These are phyloP conservation scores for Trichophyton verrucosum DNA, from an alignment of 2,329 filamentous ascomycete species.

Conservation along the genomic window DNA sequence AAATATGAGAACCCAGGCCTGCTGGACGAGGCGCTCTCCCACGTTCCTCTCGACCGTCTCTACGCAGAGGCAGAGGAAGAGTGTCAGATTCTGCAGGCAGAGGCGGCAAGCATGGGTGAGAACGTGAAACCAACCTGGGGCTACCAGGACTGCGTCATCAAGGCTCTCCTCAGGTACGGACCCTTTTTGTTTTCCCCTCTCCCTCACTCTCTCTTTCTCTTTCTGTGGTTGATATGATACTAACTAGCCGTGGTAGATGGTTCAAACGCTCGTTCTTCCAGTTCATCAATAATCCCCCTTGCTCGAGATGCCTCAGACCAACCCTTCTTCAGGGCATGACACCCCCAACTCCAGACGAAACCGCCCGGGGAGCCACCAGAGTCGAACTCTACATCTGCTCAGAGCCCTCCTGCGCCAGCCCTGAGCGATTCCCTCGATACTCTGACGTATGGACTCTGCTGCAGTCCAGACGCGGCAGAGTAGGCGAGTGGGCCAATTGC, in stretches of 20 bases:
- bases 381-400: slow-evolving; percentile 90
- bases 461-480: slow-evolving; percentile 72
- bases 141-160: slow-evolving; percentile 92
- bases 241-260: slow-evolving; percentile 46
- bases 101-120: slow-evolving; percentile 75
- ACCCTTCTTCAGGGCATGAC: slow-evolving; percentile 76
- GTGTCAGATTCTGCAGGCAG: slow-evolving; percentile 70
- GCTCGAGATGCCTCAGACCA: slow-evolving; percentile 66
- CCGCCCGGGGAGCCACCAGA: slow-evolving; percentile 69
- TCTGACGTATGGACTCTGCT: slow-evolving; percentile 89
- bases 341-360: slow-evolving; percentile 75
- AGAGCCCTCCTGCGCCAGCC: slow-evolving; percentile 57
- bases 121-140: slow-evolving; percentile 79
- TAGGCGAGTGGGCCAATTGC: slow-evolving; percentile 95
- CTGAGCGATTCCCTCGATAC: slow-evolving; percentile 85
- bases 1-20: slow-evolving; percentile 95
- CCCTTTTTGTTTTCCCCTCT: slow-evolving; percentile 29
- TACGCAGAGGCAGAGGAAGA: slow-evolving; percentile 93
- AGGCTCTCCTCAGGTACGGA: slow-evolving; percentile 63
- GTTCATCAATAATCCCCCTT: slow-evolving; percentile 92
- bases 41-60: slow-evolving; percentile 78
- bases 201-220: slow-evolving; percentile 6
- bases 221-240: slow-evolving; percentile 12
- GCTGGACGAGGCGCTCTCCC: slow-evolving; percentile 77
- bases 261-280: slow-evolving; percentile 92